phyloP scores from a whole-genome alignment of 2,329 filamentous ascomycete genomes.

The Apiospora hydei region DNA sequence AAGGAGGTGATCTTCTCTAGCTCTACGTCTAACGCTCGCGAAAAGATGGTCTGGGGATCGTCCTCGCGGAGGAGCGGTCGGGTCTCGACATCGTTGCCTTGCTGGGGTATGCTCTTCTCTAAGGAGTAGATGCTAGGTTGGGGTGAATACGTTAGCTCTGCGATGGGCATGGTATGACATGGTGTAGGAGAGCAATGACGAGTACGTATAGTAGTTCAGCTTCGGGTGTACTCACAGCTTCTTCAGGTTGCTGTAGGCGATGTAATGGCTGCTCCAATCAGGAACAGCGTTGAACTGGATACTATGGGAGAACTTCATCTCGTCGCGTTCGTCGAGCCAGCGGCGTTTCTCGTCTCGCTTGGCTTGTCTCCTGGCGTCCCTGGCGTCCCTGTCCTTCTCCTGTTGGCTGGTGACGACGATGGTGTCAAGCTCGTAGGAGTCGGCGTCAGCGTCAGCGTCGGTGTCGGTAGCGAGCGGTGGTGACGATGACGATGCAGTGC shows the following conservation, averaged over 20 bases:
- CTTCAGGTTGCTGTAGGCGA: slow-evolving; percentile 98
- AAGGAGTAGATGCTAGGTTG: slow-evolving; percentile 86
- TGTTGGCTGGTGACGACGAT: slow-evolving; percentile 42
- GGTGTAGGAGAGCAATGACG: not conserved
- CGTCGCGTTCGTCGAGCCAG: slow-evolving; percentile 76
- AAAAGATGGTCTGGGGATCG: slow-evolving; percentile 84
- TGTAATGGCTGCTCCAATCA: slow-evolving; percentile 99
- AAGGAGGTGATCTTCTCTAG: slow-evolving; percentile 94
- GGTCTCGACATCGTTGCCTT: slow-evolving; percentile 76
- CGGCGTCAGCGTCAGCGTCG: slow-evolving; percentile 25
- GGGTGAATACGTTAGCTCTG: slow-evolving; percentile 19
- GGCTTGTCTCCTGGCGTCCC: slow-evolving; percentile 43
- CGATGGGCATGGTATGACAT: not conserved
- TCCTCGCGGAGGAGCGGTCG: slow-evolving; percentile 79
- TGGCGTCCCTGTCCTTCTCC: slow-evolving; percentile 38
- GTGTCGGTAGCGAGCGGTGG: slow-evolving; percentile 21
- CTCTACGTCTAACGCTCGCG: slow-evolving; percentile 82
- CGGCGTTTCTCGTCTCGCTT: slow-evolving; percentile 70
- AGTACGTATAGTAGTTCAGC: too few species aligned
- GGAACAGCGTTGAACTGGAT: slow-evolving; percentile 99
- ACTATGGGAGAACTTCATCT: slow-evolving; percentile 99
- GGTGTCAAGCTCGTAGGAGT: slow-evolving; percentile 46
- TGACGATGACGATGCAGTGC: not conserved
- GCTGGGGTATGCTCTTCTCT: slow-evolving; percentile 81
- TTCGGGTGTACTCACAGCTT: slow-evolving; percentile 74